Percentiles rank a stretch among this genome's conserved stretches.
Evolutionary conservation across 257 asterid genomes (phyloP).

Genomic region (Mentha longifolia): DNA sequence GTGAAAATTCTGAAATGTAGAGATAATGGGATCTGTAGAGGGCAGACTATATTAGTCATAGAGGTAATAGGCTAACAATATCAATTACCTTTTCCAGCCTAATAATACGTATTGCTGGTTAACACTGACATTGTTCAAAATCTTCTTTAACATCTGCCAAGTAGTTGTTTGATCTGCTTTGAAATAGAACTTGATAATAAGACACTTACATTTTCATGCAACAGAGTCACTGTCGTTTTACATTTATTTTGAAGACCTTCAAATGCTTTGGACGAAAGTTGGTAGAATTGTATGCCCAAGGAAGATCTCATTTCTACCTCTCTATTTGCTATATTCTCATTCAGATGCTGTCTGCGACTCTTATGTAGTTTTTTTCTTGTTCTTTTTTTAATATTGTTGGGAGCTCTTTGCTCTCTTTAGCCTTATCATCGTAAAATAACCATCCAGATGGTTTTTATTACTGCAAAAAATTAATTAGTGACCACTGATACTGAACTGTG

Average conservation of each 20-base stretch:
- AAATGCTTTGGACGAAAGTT: neutral
- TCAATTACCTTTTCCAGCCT: neutral
- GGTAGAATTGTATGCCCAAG: neutral
- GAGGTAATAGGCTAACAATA: too few relatives aligned
- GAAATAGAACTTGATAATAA: neutral
- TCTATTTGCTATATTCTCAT: slow-evolving; percentile 17
- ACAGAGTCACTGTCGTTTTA: neutral
- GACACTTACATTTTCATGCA: neutral
- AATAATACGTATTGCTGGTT: neutral
- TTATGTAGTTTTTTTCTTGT: neutral
- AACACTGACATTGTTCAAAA: neutral
- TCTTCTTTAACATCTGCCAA: neutral
- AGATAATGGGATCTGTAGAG: too few relatives aligned
- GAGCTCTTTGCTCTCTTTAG: neutral
- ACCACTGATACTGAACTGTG: neutral
- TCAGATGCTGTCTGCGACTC: neutral
- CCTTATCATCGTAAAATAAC: neutral
- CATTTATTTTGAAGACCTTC: neutral
- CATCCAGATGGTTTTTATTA: slow-evolving; percentile 1
- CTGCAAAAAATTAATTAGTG: slow-evolving; percentile 4
- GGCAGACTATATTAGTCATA: too few relatives aligned
- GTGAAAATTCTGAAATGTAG: too few relatives aligned
- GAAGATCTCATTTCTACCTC: slow-evolving; percentile 8
- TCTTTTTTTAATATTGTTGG: neutral
- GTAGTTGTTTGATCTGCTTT: slow-evolving; percentile 15